phyloP scores from a whole-genome alignment of 2,329 filamentous ascomycete species.

The Stemphylium beticola region DNA sequence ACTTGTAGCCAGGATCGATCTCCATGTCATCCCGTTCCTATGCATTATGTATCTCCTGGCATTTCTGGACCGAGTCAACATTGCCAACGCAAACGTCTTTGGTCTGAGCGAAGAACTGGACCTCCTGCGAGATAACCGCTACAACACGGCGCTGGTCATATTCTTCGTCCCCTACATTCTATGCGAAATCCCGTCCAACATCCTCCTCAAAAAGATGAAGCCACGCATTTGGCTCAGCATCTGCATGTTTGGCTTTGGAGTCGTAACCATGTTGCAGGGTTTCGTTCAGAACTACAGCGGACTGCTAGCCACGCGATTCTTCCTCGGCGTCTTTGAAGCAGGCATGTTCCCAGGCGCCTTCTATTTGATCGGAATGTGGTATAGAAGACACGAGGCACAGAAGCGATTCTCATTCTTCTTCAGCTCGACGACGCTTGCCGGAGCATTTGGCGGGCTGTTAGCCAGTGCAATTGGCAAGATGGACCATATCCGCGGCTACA shows the following conservation, averaged over 20 bases:
- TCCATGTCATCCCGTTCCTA: constrained; percentile 57
- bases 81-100: constrained; percentile 60
- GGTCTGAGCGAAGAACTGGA: constrained; percentile 56
- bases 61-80: constrained; percentile 60
- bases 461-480: constrained; percentile 90
- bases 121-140: constrained; percentile 52
- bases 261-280: constrained; percentile 71
- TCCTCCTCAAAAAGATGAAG: constrained; percentile 59
- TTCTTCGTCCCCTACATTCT: constrained; percentile 63
- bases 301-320: constrained; percentile 78
- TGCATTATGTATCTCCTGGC: constrained; percentile 59
- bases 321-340: constrained; percentile 69
- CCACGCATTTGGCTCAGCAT: constrained; percentile 66
- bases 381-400: constrained; percentile 84
- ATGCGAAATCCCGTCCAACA: constrained; percentile 61
- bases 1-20: constrained; percentile 55
- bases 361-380: constrained; percentile 87
- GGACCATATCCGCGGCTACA: constrained; percentile 71
- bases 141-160: constrained; percentile 60
- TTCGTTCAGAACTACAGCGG: constrained; percentile 78
- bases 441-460: constrained; percentile 84
- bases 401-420: constrained; percentile 96
- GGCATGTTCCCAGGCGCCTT: constrained; percentile 63
- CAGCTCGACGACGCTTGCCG: constrained; percentile 76
- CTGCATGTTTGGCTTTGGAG: constrained; percentile 85